Percentiles rank a stretch among this genome's conserved stretches.
phyloP scores from a whole-genome alignment of 2,329 filamentous ascomycete genomes.

The Alternaria sp. region DNA sequence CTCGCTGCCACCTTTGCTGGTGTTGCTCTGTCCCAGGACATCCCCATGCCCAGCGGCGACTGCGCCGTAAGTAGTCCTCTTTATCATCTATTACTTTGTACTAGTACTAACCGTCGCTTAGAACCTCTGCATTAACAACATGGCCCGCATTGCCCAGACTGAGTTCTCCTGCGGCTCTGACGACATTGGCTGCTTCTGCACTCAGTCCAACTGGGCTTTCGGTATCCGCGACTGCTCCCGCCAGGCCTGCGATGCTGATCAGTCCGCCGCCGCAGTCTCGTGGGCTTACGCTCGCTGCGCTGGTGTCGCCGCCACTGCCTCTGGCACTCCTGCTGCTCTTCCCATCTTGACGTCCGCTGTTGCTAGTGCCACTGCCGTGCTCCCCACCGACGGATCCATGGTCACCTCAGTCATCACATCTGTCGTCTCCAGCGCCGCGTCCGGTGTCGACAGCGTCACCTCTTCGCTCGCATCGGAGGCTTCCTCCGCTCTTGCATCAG shows the following conservation, averaged over 20 bases:
- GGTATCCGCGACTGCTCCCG: constrained; percentile 59
- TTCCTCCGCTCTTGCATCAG: constrained; percentile 11
- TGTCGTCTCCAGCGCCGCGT: constrained; percentile 20
- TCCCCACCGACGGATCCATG: too few relatives aligned
- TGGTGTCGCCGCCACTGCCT: constrained; percentile 32
- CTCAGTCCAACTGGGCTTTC: constrained; percentile 54
- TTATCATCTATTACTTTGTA: too few relatives aligned
- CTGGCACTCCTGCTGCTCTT: constrained; percentile 20
- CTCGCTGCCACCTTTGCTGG: constrained; percentile 44
- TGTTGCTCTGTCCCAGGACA: constrained; percentile 46
- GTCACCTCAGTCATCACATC: constrained; percentile 18
- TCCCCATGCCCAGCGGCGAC: constrained; percentile 21
- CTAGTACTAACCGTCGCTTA: constrained; percentile 25
- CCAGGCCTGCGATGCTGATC: constrained; percentile 47
- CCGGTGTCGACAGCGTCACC: constrained; percentile 4
- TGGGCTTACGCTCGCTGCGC: constrained; percentile 47
- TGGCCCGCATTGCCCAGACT: constrained; percentile 51
- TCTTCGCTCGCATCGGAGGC: too few relatives aligned
- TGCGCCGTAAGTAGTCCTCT: constrained; percentile 48
- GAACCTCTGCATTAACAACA: constrained; percentile 57
- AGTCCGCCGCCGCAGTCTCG: constrained; percentile 40
- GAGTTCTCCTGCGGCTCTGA: constrained; percentile 51
- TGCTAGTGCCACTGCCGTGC: constrained; percentile 11
- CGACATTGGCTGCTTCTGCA: constrained; percentile 56
- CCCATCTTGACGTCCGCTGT: constrained; percentile 26